These are phyloP conservation scores for Talaromyces amestolkiae DNA, from an alignment of 2,329 filamentous ascomycete genomes.

Conservation along the genomic window DNA sequence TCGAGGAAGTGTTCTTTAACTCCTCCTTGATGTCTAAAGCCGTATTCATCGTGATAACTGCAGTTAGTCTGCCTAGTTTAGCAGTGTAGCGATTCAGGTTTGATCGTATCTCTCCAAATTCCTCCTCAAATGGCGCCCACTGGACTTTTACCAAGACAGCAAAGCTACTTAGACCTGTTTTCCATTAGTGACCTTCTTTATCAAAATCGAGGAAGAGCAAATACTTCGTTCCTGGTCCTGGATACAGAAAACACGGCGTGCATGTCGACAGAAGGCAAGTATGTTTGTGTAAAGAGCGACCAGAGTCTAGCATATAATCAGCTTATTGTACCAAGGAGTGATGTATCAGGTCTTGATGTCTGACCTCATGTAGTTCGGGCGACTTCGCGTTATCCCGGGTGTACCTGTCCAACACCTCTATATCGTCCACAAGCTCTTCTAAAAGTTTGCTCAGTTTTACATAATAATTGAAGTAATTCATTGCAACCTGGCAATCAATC, in stretches of 20 bases:
- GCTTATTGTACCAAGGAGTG: neutral
- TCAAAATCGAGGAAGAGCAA: no score
- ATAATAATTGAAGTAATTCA: conserved; percentile 18
- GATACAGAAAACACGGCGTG: conserved; percentile 6
- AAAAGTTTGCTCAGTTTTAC: conserved; percentile 16
- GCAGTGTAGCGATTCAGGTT: conserved; percentile 11
- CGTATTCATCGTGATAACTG: conserved; percentile 14
- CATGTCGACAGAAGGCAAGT: conserved; percentile 15
- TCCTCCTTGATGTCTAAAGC: conserved; percentile 1
- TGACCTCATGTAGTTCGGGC: conserved; percentile 11
- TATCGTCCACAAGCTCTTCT: conserved; percentile 13
- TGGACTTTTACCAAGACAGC: conserved; percentile 11
- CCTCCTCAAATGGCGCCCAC: conserved; percentile 17
- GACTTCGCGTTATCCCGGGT: neutral
- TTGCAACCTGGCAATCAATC: conserved; percentile 15
- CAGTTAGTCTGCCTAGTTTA: conserved; percentile 1
- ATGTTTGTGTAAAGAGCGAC: conserved; percentile 6
- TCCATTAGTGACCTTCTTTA: neutral
- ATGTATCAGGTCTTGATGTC: neutral
- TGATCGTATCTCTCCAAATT: conserved; percentile 16
- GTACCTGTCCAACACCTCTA: conserved; percentile 14
- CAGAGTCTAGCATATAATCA: neutral
- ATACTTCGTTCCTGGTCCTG: conserved; percentile 2
- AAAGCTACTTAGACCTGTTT: neutral
- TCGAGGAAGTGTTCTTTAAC: neutral